phyloP scores from a whole-genome alignment of 169 alveolate genomes.

The Eimeria necatrix region DNA sequence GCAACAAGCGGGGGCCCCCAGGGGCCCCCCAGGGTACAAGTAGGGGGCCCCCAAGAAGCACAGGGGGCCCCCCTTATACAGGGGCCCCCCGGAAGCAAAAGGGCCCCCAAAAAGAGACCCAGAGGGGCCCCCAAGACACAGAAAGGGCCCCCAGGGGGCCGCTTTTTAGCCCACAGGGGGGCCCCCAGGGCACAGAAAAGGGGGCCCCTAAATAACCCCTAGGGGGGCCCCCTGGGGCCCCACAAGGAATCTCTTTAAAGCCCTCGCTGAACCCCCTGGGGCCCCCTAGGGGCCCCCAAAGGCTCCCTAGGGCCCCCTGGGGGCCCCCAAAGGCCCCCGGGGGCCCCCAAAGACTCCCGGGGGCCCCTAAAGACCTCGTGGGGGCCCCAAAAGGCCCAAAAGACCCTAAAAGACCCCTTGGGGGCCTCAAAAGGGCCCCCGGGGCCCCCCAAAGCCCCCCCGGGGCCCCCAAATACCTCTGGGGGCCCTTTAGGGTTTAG shows the following conservation, averaged over 20 bases:
- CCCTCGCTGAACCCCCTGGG: too few species aligned
- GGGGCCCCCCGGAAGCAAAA: too few species aligned
- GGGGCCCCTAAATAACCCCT: not conserved
- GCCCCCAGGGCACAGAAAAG: not conserved
- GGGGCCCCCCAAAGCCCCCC: slow-evolving; percentile 3
- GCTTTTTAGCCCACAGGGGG: not conserved
- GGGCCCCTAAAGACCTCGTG: not conserved
- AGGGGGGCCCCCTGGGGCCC: slow-evolving; percentile 5
- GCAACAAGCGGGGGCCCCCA: not conserved
- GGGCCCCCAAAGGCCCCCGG: not conserved
- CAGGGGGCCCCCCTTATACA: slow-evolving; percentile 5
- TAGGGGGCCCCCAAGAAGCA: not conserved
- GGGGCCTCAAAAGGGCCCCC: slow-evolving; percentile 8
- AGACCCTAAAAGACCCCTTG: not conserved
- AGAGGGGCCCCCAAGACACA: too few species aligned
- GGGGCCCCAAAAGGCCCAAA: too few species aligned
- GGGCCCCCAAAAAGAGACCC: too few species aligned
- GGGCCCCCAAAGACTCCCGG: slow-evolving; percentile 5
- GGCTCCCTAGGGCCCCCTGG: slow-evolving; percentile 31
- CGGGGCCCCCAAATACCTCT: too few species aligned
- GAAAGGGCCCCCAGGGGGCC: too few species aligned
- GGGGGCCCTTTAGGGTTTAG: not conserved
- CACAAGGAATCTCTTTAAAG: too few species aligned
- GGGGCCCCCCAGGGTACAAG: not conserved
- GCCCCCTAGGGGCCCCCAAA: not conserved